Percentiles rank a stretch among this genome's conserved stretches.
Conservation (phyloP, 1,284 basidiomycete genomes). For the Marasmius oreades region DNA sequence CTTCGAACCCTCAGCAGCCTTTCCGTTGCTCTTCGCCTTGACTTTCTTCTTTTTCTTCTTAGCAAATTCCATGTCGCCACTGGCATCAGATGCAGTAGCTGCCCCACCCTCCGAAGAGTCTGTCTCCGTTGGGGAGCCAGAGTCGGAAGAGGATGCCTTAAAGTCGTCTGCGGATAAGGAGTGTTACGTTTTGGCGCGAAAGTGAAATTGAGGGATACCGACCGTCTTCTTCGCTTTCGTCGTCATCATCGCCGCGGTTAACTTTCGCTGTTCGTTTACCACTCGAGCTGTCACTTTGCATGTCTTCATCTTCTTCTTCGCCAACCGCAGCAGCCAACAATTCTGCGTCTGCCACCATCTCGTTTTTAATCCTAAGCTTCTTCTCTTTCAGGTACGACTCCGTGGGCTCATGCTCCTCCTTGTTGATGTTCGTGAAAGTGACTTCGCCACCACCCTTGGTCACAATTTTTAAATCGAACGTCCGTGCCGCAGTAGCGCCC, state of each 20-base stretch:
- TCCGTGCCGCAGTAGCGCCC: slow-evolving; percentile 79
- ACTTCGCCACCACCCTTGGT: slow-evolving; percentile 81
- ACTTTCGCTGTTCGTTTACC: slow-evolving; percentile 51
- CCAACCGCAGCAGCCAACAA: slow-evolving; percentile 66
- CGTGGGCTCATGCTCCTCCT: slow-evolving; percentile 91
- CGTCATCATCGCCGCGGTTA: slow-evolving; percentile 62
- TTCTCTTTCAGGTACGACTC: slow-evolving; percentile 86
- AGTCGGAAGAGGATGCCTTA: slow-evolving; percentile 78
- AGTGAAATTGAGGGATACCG: slow-evolving; percentile 12
- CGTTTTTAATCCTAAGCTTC: slow-evolving; percentile 94
- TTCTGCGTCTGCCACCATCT: slow-evolving; percentile 88
- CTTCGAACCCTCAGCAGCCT: slow-evolving; percentile 31
- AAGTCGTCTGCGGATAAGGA: slow-evolving; percentile 74
- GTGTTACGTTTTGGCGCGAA: slow-evolving; percentile 14
- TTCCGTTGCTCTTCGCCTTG: slow-evolving; percentile 33
- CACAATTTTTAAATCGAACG: slow-evolving; percentile 92
- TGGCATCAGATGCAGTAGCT: slow-evolving; percentile 78
- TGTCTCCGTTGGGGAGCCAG: slow-evolving; percentile 77
- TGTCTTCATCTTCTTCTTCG: slow-evolving; percentile 72
- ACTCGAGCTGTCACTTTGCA: slow-evolving; percentile 77
- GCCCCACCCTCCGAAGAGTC: slow-evolving; percentile 74
- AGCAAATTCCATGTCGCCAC: slow-evolving; percentile 63
- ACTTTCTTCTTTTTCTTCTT: slow-evolving; percentile 44
- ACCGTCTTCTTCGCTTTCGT: slow-evolving; percentile 81
- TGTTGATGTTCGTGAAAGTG: slow-evolving; percentile 91